Base-by-base conservation (phyloP, 2,329 filamentous ascomycete genomes). In the Penicillium sp. region DNA sequence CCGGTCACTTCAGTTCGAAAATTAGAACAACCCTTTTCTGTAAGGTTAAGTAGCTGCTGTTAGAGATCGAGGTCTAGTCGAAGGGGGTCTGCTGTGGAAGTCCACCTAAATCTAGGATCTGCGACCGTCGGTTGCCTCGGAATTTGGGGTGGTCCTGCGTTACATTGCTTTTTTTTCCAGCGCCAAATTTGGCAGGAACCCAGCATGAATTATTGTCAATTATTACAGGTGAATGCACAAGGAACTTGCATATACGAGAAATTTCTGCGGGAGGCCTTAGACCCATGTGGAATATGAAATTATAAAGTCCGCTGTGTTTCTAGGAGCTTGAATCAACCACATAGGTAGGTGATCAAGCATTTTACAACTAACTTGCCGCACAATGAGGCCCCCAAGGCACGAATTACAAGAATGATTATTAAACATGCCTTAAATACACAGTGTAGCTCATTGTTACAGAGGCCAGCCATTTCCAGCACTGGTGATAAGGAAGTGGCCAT, bases 131-230 rank as follows among this genome's bases (percentile, higher is more conserved):
- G 37, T 18, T 26, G 37, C 37, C 23, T 40, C 23, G 37, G 37
- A 40, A 40, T 40, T 17, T n/a, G 3, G 37, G 23, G 37, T 40
- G 37, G 37, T n/a, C 23, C 17, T 42, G 39, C 26, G 39, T 42
- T 42, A 13, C 39, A 42, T 42, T 42, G 39, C 39, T 42, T 42
- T 42, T 42, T n/a, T 40, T 10, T 41, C 7, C 12, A 26, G 17
- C 37, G 23, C 39, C 39, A 15, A 24, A 27, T 42, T 29, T 24
- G 39, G 39, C n/a, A 27, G 24, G n/a, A 42, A 20, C 3, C 24
- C 7, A 42, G 17, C 6, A 26, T 23, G 36, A 20, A 21, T 17
- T 3, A 3, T 18, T 27, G 20, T 42, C 39, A 42, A 26, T 17
- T 4, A 27, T 36, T 15, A 40, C 12, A n/a, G 4, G 5, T 8